Base-by-base conservation (phyloP, 805 yeast species). In the Ogataea trehalophila region DNA sequence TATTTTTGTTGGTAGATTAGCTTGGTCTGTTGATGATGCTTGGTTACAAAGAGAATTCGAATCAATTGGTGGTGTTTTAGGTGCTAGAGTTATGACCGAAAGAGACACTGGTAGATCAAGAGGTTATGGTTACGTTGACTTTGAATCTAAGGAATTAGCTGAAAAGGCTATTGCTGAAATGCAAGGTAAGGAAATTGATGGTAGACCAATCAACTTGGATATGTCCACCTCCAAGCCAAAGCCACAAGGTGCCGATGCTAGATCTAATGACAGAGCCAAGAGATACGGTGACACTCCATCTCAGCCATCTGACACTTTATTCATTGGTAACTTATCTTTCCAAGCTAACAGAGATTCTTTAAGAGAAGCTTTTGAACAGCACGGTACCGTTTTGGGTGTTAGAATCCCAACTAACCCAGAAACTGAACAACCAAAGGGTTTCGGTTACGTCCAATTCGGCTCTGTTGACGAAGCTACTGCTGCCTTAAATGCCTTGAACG, bases 351-450 rank as follows among this genome's bases (percentile, higher is more conserved):
- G 89, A 73, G 96, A 91, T 68, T 72, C 72, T 52, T 75, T 94
- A 58, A 84, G 76, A 69, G 81, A 79, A 59, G 68, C 81, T 38
- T 94, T 94, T 64, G 81, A 85, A 58, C 80, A 79, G 64, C 77
- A 79, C 69, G 98, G 97, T 67, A 77, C 79, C 53, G 88, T 94
- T 52, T 72, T 89, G 47, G 87, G 95, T 53, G 91, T 90, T 60
- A 85, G 99, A 77, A 76, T 94, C 58, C 99, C 99, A 70, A 92
- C 98, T 39, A 95, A 94, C 75, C 97, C 97, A 65, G 98, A 92
- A 71, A 91, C 98, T 56, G 95, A 90, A 70, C 97, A 92, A 75
- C 95, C 96, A 71, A 94, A 94, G 81, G 99, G 99, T 59, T 94
- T 94, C 74, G 99, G 98, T 58, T 94, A 94, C 72, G 97, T 92